phyloP scores from a whole-genome alignment of 2,329 filamentous ascomycete genomes.

The Exophiala alcalophila region DNA sequence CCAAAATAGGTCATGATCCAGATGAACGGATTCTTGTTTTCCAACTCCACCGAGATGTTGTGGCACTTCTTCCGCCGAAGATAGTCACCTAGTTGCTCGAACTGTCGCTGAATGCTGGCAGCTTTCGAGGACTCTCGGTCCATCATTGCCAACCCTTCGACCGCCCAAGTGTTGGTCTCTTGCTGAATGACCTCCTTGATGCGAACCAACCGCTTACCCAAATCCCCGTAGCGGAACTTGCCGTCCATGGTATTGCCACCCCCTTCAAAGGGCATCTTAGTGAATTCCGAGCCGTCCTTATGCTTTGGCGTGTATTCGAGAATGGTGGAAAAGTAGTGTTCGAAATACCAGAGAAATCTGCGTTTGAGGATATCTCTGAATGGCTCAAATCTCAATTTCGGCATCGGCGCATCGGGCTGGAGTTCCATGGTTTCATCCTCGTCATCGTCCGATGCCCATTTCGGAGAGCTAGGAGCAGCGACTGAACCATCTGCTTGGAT shows the following conservation, averaged over 20 bases:
- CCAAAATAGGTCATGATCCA: slow-evolving; percentile 91
- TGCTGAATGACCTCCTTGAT: slow-evolving; percentile 69
- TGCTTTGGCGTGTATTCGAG: slow-evolving; percentile 61
- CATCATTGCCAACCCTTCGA: slow-evolving; percentile 62
- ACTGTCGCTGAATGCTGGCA: slow-evolving; percentile 78
- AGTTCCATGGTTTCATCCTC: slow-evolving; percentile 40
- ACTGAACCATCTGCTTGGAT: slow-evolving; percentile 56
- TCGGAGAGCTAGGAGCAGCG: slow-evolving; percentile 26
- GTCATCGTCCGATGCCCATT: slow-evolving; percentile 32
- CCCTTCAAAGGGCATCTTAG: slow-evolving; percentile 85
- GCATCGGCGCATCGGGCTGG: slow-evolving; percentile 51
- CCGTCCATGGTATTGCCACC: slow-evolving; percentile 78
- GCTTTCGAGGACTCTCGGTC: slow-evolving; percentile 70
- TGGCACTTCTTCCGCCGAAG: slow-evolving; percentile 68
- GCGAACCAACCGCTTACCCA: slow-evolving; percentile 65
- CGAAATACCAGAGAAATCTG: slow-evolving; percentile 93
- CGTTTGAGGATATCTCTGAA: slow-evolving; percentile 90
- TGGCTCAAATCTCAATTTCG: slow-evolving; percentile 67
- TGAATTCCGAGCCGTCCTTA: slow-evolving; percentile 63
- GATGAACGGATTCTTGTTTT: slow-evolving; percentile 80
- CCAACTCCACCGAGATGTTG: slow-evolving; percentile 72
- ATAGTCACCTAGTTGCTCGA: slow-evolving; percentile 72
- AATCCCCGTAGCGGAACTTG: slow-evolving; percentile 72
- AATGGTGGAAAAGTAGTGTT: slow-evolving; percentile 74
- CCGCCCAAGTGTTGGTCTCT: slow-evolving; percentile 70